Evolutionary conservation across 805 yeast genomes (phyloP).

Genomic region (Candida corydali): DNA sequence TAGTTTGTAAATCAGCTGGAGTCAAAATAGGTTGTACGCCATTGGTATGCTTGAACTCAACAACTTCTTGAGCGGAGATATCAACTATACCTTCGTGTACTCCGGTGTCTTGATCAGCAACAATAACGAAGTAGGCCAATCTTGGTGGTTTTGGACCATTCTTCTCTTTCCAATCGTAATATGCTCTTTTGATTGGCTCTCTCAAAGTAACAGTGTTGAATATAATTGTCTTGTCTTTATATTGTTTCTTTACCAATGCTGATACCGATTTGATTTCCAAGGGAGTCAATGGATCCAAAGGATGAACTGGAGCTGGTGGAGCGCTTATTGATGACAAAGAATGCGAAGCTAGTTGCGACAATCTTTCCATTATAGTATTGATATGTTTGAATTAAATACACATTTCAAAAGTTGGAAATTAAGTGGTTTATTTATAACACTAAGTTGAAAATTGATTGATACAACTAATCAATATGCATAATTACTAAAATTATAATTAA

Average conservation of each 20-base stretch:
- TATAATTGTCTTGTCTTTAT: constrained; percentile 40
- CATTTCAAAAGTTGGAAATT: too few relatives aligned
- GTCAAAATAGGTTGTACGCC: constrained; percentile 76
- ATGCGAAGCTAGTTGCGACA: constrained; percentile 59
- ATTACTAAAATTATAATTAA: not conserved
- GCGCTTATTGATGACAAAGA: constrained; percentile 52
- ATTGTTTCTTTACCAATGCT: constrained; percentile 46
- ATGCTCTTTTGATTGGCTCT: constrained; percentile 66
- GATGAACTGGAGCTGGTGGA: constrained; percentile 58
- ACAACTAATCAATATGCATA: too few relatives aligned
- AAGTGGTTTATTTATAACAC: too few relatives aligned
- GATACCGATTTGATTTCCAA: constrained; percentile 60
- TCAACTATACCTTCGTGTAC: constrained; percentile 71
- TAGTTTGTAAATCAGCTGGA: constrained; percentile 57
- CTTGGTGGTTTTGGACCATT: constrained; percentile 63
- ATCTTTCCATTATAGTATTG: constrained; percentile 50
- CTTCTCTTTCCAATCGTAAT: constrained; percentile 60
- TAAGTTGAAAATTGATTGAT: too few relatives aligned
- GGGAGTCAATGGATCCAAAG: constrained; percentile 66
- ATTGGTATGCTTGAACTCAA: constrained; percentile 44
- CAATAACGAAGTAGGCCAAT: constrained; percentile 60
- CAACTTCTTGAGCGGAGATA: constrained; percentile 43
- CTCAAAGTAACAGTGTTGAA: constrained; percentile 69
- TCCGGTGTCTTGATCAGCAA: constrained; percentile 56
- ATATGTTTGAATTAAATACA: not conserved